Evolutionary conservation across 257 asterid species (phyloP), one percentile per base, ranked within the genome.

Genomic region (Nemophila menziesii): DNA sequence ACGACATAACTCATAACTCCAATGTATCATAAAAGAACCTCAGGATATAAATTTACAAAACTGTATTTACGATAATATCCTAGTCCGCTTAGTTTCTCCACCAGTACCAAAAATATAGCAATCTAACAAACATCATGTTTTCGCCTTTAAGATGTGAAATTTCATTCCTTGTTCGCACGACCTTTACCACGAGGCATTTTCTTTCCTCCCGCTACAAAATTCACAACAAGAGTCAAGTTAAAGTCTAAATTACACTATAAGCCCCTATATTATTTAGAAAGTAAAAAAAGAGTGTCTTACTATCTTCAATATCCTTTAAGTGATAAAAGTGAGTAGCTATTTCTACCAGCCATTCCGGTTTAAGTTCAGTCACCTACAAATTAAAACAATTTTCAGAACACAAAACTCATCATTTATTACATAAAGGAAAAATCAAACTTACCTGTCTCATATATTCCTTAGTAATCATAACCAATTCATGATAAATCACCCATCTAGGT

Each of bases 101-200:
- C 22, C 38, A 16, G 20, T 4, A 43, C 55, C 16, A 18, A 20
- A 29, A 50, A 13, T 38, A 22, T 19, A 23, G 39, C 18, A 49
- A 36, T 17, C 46, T 44, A 10, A 5, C 38, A 43, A 20, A 10
- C 33, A 36, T 14, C 5, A 41, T 14, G 46, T 39, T 22, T 43
- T 14, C n/a, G n/a, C 21, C 37, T 2, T 20, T 5, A 11, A 14
- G 11, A 7, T 11, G 20, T 6, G 43, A 20, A 38, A 21, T 16
- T 8, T 68, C 65, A 71, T 33, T 70, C 83, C 72, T 69, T 73
- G 7, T 55, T 18, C 13, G 89, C 78, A 14, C 82, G 82, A 43
- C 97, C 97, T 57, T 50, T 77, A n/a, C 92, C 97, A 19, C 93
- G 93, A 42, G 95, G 97, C 95, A 87, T 80, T 64, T 83, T 83